A percentile compares a stretch with the other conserved stretches of the same genome.
Evolutionary conservation across 2,329 filamentous ascomycete genomes (phyloP).

Genomic region (Macroventuria anomochaeta): DNA sequence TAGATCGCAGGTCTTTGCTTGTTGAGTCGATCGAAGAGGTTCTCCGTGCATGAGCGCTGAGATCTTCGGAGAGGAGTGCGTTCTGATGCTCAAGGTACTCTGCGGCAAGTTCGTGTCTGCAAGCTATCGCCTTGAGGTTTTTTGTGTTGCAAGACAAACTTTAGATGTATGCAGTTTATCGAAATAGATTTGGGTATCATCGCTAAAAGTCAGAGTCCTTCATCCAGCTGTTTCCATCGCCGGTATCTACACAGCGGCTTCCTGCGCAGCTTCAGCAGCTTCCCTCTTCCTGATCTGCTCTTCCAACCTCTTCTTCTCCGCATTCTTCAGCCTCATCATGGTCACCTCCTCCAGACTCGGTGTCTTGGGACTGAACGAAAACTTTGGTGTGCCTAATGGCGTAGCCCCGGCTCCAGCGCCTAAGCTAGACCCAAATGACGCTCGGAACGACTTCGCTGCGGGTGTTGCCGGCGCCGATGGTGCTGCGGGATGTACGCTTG

Average conservation of each 20-base stretch:
- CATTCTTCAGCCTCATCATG: slow-evolving; percentile 54
- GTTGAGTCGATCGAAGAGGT: not conserved
- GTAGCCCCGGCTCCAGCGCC: slow-evolving; percentile 4
- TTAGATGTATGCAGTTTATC: not conserved
- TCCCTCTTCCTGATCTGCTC: slow-evolving; percentile 53
- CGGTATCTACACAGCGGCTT: not conserved
- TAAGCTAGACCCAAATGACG: slow-evolving; percentile 27
- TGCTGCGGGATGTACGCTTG: not conserved
- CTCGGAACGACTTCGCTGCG: slow-evolving; percentile 33
- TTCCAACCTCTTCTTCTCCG: slow-evolving; percentile 53
- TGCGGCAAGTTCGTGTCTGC: no score
- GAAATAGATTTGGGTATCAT: not conserved
- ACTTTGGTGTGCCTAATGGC: slow-evolving; percentile 47
- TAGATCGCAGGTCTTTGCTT: not conserved
- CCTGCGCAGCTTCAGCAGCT: slow-evolving; percentile 23
- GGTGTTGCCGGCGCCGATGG: slow-evolving; percentile 30
- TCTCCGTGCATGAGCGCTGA: not conserved
- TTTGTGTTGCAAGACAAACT: no score
- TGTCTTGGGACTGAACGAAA: slow-evolving; percentile 51
- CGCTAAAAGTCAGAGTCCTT: not conserved
- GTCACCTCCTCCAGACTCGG: slow-evolving; percentile 51
- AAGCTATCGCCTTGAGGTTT: no score
- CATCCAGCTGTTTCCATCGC: not conserved
- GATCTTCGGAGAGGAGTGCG: not conserved
- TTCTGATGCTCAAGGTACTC: not conserved